These are phyloP conservation scores for Symbiodinium natans DNA, from an alignment of 73 alveolate genomes.

Conservation along the genomic window DNA sequence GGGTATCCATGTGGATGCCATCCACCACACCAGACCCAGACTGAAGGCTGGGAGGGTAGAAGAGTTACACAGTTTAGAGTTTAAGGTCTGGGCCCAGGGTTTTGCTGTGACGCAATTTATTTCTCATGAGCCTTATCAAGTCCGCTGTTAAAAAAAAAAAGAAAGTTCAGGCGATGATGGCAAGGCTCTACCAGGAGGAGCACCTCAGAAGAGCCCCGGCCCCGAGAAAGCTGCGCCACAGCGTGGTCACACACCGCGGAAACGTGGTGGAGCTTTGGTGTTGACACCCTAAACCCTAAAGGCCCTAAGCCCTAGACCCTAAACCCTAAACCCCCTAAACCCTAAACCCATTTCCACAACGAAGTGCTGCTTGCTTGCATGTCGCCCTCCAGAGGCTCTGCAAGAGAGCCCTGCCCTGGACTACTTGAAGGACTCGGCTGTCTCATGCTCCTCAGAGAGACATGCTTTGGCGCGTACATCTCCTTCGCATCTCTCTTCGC, in stretches of 20 bases:
- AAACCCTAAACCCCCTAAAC: too few species aligned
- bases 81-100: background rate
- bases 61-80: background rate
- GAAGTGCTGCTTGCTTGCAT: background rate
- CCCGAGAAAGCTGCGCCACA: background rate
- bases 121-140: too few species aligned
- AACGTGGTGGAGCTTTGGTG: too few species aligned
- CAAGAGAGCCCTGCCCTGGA: slow-evolving; percentile 85
- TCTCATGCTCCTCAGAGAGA: background rate
- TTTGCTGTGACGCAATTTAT: background rate
- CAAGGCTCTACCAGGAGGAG: slow-evolving; percentile 75
- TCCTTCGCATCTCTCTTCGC: too few species aligned
- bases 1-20: slow-evolving; percentile 86
- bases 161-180: slow-evolving; percentile 68
- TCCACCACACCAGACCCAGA: slow-evolving; percentile 59
- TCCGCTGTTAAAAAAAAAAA: too few species aligned
- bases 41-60: background rate
- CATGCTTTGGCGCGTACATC: background rate
- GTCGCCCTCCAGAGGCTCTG: slow-evolving; percentile 10
- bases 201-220: slow-evolving; percentile 40
- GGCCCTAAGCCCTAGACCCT: too few species aligned
- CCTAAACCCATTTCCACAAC: too few species aligned
- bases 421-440: slow-evolving; percentile 38
- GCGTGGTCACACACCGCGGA: background rate
- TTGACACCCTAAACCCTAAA: too few species aligned